Base-by-base conservation (phyloP, 495 filamentous ascomycete genomes). In the Penicillium flavigenum region DNA sequence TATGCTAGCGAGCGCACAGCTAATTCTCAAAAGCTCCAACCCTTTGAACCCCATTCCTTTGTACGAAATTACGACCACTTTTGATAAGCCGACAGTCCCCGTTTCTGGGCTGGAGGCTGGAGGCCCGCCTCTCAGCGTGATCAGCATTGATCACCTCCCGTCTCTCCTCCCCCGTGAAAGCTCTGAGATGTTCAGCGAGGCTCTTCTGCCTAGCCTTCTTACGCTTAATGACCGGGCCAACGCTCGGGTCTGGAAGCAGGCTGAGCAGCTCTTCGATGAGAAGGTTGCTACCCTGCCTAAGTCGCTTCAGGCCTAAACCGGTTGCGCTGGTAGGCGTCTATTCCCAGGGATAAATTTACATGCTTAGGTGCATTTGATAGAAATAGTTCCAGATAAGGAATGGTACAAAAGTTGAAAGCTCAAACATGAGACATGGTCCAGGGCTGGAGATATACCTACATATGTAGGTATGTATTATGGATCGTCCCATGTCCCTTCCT, bases 121-220 rank as follows among this genome's bases (percentile, higher is more conserved):
- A 43, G 79, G 77, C 36, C 84, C 85, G n/a, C 80, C 80, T 10
- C 75, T 91, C 48, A 86, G 81, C 36, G 89, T 93, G 50, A 91
- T 95, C 69, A 86, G 84, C 51, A 96, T 98, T 63, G 92, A 96
- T 68, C 93, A 96, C 68, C 82, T 98, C 9, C 93, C 93, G 5
- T 88, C 85, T 29, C 82, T 96, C 38, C 81, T 98, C 17, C 90
- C 93, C 10, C 78, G 92, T 44, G 93, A 98, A 72, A 86, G 90
- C 38, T 90, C 85, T 32, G 93, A 98, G 78, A 84, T 89, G 26
- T 97, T 96, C 71, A 91, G 86, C 73, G 73, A 79, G 43, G 88
- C 88, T 26, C 76, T 98, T 54, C 73, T 98, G 36, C 91, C 92
- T 3, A 87, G 85, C 61, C 75, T 98, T 57, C 67, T 95, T 44